Percentiles rank a stretch among this genome's conserved stretches.
Evolutionary conservation across 1,139 yeast species (phyloP).

Genomic region (Kluyveromyces marxianus): DNA sequence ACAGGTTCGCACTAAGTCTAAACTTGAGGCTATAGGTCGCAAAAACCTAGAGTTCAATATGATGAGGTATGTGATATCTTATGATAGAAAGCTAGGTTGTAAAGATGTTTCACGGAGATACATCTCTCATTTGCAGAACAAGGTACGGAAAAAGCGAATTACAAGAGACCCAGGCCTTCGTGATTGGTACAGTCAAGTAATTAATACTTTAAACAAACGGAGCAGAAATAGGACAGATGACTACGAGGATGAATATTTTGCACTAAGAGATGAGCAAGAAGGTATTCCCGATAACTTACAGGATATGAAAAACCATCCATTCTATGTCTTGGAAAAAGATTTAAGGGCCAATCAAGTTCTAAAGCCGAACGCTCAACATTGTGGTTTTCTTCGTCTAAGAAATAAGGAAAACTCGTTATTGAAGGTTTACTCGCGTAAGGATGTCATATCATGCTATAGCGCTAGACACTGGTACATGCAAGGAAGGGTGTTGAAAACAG

Average conservation of each 20-base stretch:
- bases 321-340: constrained; percentile 75
- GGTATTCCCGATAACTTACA: constrained; percentile 81
- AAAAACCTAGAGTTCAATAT: constrained; percentile 47
- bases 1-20: constrained; percentile 53
- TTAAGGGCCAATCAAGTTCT: constrained; percentile 65
- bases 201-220: constrained; percentile 26
- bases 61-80: constrained; percentile 70
- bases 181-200: constrained; percentile 50
- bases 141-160: constrained; percentile 65
- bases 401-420: constrained; percentile 29
- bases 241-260: constrained; percentile 64
- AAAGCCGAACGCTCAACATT: constrained; percentile 48
- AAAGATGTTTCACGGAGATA: constrained; percentile 85
- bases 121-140: constrained; percentile 61
- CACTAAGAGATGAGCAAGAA: constrained; percentile 59
- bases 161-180: constrained; percentile 51
- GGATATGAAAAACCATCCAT: constrained; percentile 83
- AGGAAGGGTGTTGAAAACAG: constrained; percentile 69
- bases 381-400: constrained; percentile 60
- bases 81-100: constrained; percentile 54
- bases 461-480: constrained; percentile 82
- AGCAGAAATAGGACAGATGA: constrained; percentile 47
- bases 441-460: constrained; percentile 57
- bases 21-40: constrained; percentile 67
- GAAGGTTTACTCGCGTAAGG: constrained; percentile 57